These are phyloP conservation scores for Kodamaea derodonti DNA, from an alignment of 1,139 yeast species.

Conservation along the genomic window DNA sequence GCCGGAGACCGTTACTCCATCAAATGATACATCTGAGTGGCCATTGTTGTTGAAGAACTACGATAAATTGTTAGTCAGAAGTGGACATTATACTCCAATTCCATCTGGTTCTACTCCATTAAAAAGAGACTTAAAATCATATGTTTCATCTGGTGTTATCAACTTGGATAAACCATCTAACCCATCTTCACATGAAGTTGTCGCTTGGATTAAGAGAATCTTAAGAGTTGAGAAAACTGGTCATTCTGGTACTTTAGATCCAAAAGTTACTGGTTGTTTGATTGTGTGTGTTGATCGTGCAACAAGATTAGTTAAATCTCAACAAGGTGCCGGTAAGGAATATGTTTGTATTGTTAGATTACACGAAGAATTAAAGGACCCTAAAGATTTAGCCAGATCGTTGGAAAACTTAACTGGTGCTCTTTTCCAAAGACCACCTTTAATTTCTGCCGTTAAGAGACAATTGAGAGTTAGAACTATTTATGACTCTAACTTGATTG, in stretches of 20 bases:
- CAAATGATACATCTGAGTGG: slow-evolving; percentile 91
- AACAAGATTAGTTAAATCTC: slow-evolving; percentile 94
- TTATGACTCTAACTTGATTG: slow-evolving; percentile 91
- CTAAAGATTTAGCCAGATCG: slow-evolving; percentile 82
- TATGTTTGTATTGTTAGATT: slow-evolving; percentile 96
- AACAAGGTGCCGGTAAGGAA: slow-evolving; percentile 99
- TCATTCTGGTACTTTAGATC: slow-evolving; percentile 98
- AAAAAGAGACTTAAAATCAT: slow-evolving; percentile 87
- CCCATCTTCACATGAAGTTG: slow-evolving; percentile 98
- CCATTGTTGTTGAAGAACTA: slow-evolving; percentile 90
- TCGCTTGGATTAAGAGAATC: slow-evolving; percentile 97
- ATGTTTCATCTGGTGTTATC: slow-evolving; percentile 91
- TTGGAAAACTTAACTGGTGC: slow-evolving; percentile 97
- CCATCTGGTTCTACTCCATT: slow-evolving; percentile 94
- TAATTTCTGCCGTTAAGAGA: slow-evolving; percentile 97
- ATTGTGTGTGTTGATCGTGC: slow-evolving; percentile 98
- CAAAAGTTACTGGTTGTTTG: slow-evolving; percentile 96
- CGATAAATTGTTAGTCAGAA: slow-evolving; percentile 90
- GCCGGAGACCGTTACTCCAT: slow-evolving; percentile 79
- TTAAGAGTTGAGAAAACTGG: slow-evolving; percentile 96
- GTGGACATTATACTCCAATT: slow-evolving; percentile 95
- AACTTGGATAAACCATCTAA: slow-evolving; percentile 97
- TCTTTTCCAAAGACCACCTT: slow-evolving; percentile 97
- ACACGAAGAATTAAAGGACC: slow-evolving; percentile 89
- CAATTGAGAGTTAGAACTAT: slow-evolving; percentile 97